These are phyloP conservation scores for Chamaecyparis obtusa DNA, from an alignment of 75 land plant genomes.

Conservation along the genomic window DNA sequence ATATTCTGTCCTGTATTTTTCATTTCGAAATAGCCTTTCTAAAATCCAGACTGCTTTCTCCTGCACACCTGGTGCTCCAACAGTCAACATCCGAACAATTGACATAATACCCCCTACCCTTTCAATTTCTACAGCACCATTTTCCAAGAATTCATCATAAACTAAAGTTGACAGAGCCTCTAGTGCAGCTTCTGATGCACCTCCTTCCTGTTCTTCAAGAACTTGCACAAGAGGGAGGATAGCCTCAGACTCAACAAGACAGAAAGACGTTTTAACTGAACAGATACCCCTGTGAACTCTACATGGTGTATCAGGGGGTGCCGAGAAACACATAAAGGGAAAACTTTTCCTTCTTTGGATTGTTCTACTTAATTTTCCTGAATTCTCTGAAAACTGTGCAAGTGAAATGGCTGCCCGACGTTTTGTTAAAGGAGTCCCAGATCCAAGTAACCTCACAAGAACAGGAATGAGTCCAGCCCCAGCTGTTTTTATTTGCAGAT, in stretches of 20 bases:
- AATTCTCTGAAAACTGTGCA: slow-evolving; percentile 50
- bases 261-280: slow-evolving; percentile 46
- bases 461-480: slow-evolving; percentile 41
- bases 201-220: slow-evolving; percentile 40
- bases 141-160: slow-evolving; percentile 43
- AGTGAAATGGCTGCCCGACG: slow-evolving; percentile 55
- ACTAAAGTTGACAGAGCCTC: slow-evolving; percentile 54
- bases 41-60: slow-evolving; percentile 50
- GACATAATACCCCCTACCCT: slow-evolving; percentile 46
- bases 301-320: slow-evolving; percentile 37
- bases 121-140: slow-evolving; percentile 48
- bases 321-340: slow-evolving; percentile 32
- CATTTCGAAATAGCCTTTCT: slow-evolving; percentile 59
- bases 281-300: slow-evolving; percentile 54
- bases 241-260: slow-evolving; percentile 64
- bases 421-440: slow-evolving; percentile 49
- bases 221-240: slow-evolving; percentile 49
- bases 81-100: slow-evolving; percentile 48
- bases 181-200: slow-evolving; percentile 56
- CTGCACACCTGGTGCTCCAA: slow-evolving; percentile 32
- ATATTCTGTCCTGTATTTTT: slow-evolving; percentile 40
- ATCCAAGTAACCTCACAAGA: slow-evolving; percentile 40
- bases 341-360: slow-evolving; percentile 10
- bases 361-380: slow-evolving; percentile 23
- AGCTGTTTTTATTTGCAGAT: slow-evolving; percentile 44